Conservation (phyloP, 75 land plant species). For the Cryptomeria japonica region DNA sequence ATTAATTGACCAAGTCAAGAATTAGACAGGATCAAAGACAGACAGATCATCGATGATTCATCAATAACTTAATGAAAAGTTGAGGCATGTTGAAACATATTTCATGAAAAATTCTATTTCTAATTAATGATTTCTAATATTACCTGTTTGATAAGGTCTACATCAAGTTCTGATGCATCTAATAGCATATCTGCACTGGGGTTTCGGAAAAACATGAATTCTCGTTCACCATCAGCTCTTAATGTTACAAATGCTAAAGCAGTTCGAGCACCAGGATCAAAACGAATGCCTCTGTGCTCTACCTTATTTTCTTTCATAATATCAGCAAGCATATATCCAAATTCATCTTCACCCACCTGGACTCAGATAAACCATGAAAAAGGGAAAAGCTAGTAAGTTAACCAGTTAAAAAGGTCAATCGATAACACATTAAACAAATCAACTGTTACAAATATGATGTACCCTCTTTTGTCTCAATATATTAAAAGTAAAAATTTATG, state of each 20-base stretch:
- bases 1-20: not conserved
- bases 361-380: not conserved
- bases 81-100: not conserved
- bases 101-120: not conserved
- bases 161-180: conserved; percentile 30
- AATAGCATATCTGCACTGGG: conserved; percentile 59
- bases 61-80: not conserved
- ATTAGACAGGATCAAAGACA: not conserved
- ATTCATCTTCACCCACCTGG: conserved; percentile 66
- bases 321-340: conserved; percentile 59
- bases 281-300: conserved; percentile 35
- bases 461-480: not conserved
- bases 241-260: conserved; percentile 62
- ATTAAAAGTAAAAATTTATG: not conserved
- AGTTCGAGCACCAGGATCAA: conserved; percentile 50
- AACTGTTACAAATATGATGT: not conserved
- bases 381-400: not conserved
- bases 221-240: conserved; percentile 46
- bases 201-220: conserved; percentile 65
- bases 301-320: conserved; percentile 43
- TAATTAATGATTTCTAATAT: not conserved
- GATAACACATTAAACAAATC: not conserved
- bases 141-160: conserved; percentile 30
- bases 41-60: not conserved
- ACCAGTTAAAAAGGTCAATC: not conserved